A percentile compares a stretch with the other conserved stretches of the same genome.
Evolutionary conservation across 192 early-diverging fungal genomes (phyloP).

Genomic region (Haplosporangium gracile): DNA sequence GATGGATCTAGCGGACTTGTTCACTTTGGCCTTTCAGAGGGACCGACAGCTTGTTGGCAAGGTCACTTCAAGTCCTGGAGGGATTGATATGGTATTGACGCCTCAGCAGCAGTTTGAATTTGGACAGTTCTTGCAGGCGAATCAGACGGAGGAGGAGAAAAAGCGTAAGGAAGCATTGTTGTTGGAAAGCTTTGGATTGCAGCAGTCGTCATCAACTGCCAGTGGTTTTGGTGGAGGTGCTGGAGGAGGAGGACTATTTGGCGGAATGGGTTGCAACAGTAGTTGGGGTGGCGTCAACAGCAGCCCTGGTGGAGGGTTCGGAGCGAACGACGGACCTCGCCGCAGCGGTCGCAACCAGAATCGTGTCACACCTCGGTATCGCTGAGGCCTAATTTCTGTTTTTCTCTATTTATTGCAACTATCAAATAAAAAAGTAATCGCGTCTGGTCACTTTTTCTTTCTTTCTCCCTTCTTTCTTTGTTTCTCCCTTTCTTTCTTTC

Average conservation of each 20-base stretch:
- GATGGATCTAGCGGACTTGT: conserved; percentile 41
- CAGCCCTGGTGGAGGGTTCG: not conserved
- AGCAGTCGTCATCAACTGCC: not conserved
- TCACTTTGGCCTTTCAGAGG: conserved; percentile 42
- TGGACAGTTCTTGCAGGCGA: conserved; percentile 38
- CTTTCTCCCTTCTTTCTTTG: not conserved
- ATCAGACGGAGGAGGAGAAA: conserved; percentile 26
- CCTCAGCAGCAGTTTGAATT: conserved; percentile 52
- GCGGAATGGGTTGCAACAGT: not conserved
- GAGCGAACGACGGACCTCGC: not conserved
- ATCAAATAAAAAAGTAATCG: not conserved
- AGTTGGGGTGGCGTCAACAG: not conserved
- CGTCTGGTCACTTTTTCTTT: not conserved
- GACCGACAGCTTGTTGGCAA: conserved; percentile 35
- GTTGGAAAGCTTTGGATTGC: conserved; percentile 10
- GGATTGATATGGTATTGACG: conserved; percentile 36
- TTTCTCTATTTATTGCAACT: not conserved
- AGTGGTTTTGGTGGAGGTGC: not conserved
- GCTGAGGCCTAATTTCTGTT: not conserved
- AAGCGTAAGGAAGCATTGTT: conserved; percentile 13
- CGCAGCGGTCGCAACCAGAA: not conserved
- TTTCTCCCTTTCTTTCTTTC: not conserved
- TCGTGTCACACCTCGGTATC: not conserved
- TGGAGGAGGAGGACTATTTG: not conserved
- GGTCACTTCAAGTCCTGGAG: conserved; percentile 32